phyloP scores from a whole-genome alignment of 139 green algal species.

The Coelastrella sp. region DNA sequence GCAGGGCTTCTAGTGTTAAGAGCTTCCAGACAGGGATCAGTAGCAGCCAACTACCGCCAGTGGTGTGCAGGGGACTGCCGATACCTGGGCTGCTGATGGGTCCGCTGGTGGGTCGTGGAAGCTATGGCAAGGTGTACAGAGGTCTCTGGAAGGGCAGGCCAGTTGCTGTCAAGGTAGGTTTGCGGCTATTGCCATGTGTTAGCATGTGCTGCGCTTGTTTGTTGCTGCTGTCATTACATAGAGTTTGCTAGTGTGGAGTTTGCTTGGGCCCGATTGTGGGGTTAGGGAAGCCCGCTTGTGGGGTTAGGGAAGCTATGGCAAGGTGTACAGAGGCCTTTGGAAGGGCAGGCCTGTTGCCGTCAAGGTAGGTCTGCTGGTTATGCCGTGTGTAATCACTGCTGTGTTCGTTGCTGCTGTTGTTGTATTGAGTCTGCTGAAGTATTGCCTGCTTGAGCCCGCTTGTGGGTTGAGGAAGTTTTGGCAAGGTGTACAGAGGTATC shows the following conservation, averaged over 20 bases:
- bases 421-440: no score
- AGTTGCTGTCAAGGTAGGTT: slow-evolving; percentile 65
- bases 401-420: no score
- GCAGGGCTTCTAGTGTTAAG: neutral
- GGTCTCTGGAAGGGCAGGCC: slow-evolving; percentile 46
- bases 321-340: slow-evolving; percentile 61
- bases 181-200: no score
- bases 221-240: no score
- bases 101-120: slow-evolving; percentile 57
- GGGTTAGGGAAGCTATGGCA: slow-evolving; percentile 60
- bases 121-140: slow-evolving; percentile 64
- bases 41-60: neutral
- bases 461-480: slow-evolving; percentile 54
- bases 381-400: no score
- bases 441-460: no score
- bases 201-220: no score
- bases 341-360: slow-evolving; percentile 55
- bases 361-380: slow-evolving; percentile 55
- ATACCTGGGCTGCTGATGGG: slow-evolving; percentile 56
- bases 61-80: slow-evolving; percentile 22
- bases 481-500: slow-evolving; percentile 59
- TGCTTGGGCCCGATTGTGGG: no score
- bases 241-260: no score
- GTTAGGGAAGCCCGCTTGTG: slow-evolving; percentile 37
- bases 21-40: neutral